Conservation (phyloP, 2,329 filamentous ascomycete species). For the Alternaria alternata region DNA sequence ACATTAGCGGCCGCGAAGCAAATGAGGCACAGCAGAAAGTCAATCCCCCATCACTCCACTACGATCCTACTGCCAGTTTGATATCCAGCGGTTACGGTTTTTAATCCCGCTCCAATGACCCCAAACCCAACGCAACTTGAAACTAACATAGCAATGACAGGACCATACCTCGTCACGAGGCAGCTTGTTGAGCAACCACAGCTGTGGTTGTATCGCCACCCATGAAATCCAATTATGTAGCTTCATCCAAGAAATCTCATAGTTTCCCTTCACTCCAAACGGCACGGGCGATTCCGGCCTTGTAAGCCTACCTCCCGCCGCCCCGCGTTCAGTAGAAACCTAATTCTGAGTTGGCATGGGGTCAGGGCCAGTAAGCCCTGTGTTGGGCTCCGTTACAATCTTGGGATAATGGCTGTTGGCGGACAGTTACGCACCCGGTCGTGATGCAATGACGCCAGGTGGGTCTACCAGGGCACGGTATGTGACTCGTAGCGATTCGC, state of each 20-base stretch:
- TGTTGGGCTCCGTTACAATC: background rate
- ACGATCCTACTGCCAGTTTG: background rate
- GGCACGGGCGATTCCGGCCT: constrained; percentile 2
- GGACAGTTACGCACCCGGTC: constrained; percentile 13
- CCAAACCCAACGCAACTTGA: constrained; percentile 1
- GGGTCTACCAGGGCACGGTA: constrained; percentile 6
- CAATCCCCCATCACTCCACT: background rate
- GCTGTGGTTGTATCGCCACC: background rate
- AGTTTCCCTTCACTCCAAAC: background rate
- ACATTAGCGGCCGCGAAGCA: background rate
- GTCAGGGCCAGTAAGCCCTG: constrained; percentile 6
- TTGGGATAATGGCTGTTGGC: constrained; percentile 7
- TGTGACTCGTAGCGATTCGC: constrained; percentile 17
- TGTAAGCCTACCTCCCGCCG: constrained; percentile 12
- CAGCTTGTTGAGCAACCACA: background rate
- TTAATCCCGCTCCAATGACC: background rate
- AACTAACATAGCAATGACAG: constrained; percentile 4
- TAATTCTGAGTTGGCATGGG: constrained; percentile 15
- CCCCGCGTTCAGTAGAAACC: constrained; percentile 14
- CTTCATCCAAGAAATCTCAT: background rate
- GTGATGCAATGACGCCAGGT: constrained; percentile 12
- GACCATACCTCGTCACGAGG: background rate
- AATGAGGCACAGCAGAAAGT: background rate
- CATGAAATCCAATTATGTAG: constrained; percentile 1
- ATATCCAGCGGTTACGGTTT: constrained; percentile 7